phyloP scores from a whole-genome alignment of 352 stramenopile species.

The Globisporangium cederbergense region DNA sequence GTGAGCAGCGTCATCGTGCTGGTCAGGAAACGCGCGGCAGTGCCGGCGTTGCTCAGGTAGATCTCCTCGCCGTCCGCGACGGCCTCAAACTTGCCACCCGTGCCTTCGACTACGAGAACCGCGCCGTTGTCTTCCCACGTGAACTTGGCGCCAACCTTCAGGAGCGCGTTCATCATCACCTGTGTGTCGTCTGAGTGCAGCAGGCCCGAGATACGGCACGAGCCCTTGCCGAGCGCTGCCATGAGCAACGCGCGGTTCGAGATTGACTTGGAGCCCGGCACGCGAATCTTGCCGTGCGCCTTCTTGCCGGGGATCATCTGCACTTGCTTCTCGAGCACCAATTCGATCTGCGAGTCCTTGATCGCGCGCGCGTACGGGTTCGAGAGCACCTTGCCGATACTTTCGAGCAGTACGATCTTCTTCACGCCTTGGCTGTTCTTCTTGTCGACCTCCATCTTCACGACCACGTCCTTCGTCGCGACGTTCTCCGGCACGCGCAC shows the following conservation, averaged over 20 bases:
- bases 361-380: conserved; percentile 71
- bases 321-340: conserved; percentile 76
- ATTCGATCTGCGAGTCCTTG: conserved; percentile 67
- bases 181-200: conserved; percentile 97
- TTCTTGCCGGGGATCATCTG: conserved; percentile 45
- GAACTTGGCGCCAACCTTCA: conserved; percentile 87
- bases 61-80: conserved; percentile 56
- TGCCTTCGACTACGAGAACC: conserved; percentile 76
- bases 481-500: conserved; percentile 62
- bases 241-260: conserved; percentile 97
- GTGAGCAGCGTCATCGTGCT: conserved; percentile 82
- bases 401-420: conserved; percentile 75
- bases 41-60: conserved; percentile 89
- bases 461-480: conserved; percentile 52
- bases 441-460: conserved; percentile 88
- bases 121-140: conserved; percentile 72
- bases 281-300: conserved; percentile 59
- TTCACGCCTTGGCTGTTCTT: conserved; percentile 82
- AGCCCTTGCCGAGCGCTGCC: conserved; percentile 88
- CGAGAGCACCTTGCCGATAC: conserved; percentile 64
- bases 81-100: conserved; percentile 53
- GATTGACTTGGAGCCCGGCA: conserved; percentile 98
- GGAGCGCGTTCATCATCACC: conserved; percentile 96
- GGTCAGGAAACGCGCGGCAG: conserved; percentile 93
- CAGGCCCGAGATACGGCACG: conserved; percentile 86